phyloP scores from a whole-genome alignment of 129 eudicot genomes.

The Centella asiatica region DNA sequence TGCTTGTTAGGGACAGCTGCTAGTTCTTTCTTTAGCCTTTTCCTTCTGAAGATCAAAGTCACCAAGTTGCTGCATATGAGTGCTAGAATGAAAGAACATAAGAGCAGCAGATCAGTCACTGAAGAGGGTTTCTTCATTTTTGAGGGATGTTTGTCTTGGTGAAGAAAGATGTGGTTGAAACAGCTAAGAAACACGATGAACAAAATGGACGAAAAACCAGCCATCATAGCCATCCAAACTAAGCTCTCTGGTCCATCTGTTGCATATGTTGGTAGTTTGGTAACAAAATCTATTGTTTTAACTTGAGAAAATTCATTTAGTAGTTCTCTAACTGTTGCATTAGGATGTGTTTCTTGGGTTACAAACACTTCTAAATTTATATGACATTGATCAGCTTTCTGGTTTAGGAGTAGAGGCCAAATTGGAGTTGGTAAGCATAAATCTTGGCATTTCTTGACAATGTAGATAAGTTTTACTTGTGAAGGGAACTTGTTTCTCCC shows the following conservation, averaged over 20 bases:
- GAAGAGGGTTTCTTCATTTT: slow-evolving; percentile 45
- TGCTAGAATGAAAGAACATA: slow-evolving; percentile 50
- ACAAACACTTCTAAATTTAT: slow-evolving; percentile 52
- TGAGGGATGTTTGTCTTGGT: slow-evolving; percentile 32
- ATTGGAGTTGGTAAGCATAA: slow-evolving; percentile 42
- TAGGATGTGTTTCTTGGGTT: slow-evolving; percentile 61
- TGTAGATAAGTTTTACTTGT: slow-evolving; percentile 56
- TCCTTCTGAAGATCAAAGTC: slow-evolving; percentile 38
- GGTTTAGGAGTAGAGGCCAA: slow-evolving; percentile 40
- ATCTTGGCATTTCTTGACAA: slow-evolving; percentile 55
- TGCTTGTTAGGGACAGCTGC: slow-evolving; percentile 20
- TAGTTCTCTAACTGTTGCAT: slow-evolving; percentile 39
- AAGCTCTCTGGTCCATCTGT: slow-evolving; percentile 45
- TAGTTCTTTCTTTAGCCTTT: slow-evolving; percentile 23
- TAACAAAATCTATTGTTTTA: slow-evolving; percentile 29
- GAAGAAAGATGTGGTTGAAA: slow-evolving; percentile 41
- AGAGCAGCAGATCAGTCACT: slow-evolving; percentile 40
- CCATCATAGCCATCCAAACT: slow-evolving; percentile 35
- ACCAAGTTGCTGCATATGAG: slow-evolving; percentile 22
- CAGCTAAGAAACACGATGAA: slow-evolving; percentile 36
- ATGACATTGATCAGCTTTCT: slow-evolving; percentile 20
- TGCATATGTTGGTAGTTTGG: slow-evolving; percentile 24
- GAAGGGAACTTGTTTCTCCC: slow-evolving; percentile 30
- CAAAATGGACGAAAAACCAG: slow-evolving; percentile 35
- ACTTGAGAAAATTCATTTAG: slow-evolving; percentile 43